Conservation (phyloP, 495 filamentous ascomycete species). For the Aspergillus sclerotioniger region DNA sequence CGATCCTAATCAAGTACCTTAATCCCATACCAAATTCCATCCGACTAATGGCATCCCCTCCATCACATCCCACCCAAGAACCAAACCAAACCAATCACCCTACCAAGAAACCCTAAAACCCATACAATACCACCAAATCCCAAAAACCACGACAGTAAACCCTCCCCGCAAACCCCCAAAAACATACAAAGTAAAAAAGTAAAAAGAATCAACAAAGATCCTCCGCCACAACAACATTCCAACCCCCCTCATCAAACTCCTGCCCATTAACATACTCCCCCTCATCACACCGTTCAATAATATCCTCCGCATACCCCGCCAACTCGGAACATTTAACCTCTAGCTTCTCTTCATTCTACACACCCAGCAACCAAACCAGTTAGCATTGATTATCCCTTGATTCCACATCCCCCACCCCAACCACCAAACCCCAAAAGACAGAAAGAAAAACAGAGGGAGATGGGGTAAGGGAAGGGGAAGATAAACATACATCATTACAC, state of each 20-base stretch:
- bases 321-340: neutral
- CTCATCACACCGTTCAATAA: neutral
- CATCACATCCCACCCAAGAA: no score
- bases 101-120: no score
- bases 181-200: neutral
- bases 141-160: no score
- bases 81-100: no score
- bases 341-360: neutral
- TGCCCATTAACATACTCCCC: slow-evolving; percentile 1
- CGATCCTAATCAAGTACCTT: no score
- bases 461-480: neutral
- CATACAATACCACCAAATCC: no score
- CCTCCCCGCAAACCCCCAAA: no score
- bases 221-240: neutral
- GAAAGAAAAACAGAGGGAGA: neutral
- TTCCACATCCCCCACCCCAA: neutral
- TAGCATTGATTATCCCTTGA: neutral
- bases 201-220: neutral
- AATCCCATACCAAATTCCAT: no score
- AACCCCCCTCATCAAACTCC: slow-evolving; percentile 1
- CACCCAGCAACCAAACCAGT: neutral
- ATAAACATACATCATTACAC: slow-evolving; percentile 4
- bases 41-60: no score
- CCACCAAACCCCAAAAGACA: neutral
- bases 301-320: neutral